Conservation (phyloP, 352 stramenopile species). For the Pythium periplocum region DNA sequence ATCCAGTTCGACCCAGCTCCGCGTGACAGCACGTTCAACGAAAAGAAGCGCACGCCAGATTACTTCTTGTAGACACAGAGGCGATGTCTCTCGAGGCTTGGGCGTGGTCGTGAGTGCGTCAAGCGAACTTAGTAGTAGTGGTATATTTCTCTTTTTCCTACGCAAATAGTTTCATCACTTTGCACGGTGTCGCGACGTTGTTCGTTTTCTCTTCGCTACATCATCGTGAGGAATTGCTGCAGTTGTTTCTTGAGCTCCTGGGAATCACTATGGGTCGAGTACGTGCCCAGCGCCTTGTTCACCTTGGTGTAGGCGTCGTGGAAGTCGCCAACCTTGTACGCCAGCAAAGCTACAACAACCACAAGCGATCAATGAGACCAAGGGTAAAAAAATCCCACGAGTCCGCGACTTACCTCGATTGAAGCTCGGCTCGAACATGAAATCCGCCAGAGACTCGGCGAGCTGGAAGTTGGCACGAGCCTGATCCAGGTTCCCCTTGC, state of each 20-base stretch:
- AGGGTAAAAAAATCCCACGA: slow-evolving; percentile 2
- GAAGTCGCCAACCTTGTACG: slow-evolving; percentile 90
- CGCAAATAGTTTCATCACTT: not conserved
- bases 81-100: too few relatives aligned
- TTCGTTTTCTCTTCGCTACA: slow-evolving; percentile 23
- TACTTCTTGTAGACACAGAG: slow-evolving; percentile 81
- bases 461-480: slow-evolving; percentile 80
- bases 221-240: slow-evolving; percentile 77
- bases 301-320: slow-evolving; percentile 87
- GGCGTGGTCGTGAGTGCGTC: too few relatives aligned
- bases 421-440: slow-evolving; percentile 91
- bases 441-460: slow-evolving; percentile 72
- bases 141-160: slow-evolving; percentile 1
- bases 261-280: slow-evolving; percentile 83
- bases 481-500: slow-evolving; percentile 86
- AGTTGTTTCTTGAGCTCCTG: slow-evolving; percentile 87
- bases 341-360: slow-evolving; percentile 61
- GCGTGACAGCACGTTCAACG: slow-evolving; percentile 89
- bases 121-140: not conserved
- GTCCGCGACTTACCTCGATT: slow-evolving; percentile 58
- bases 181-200: too few relatives aligned
- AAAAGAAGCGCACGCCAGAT: slow-evolving; percentile 89
- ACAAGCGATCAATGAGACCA: slow-evolving; percentile 1
- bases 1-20: slow-evolving; percentile 90
- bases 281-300: slow-evolving; percentile 71